These are phyloP conservation scores for Phytophthora kernoviae DNA, from an alignment of 352 stramenopile genomes.

Conservation along the genomic window DNA sequence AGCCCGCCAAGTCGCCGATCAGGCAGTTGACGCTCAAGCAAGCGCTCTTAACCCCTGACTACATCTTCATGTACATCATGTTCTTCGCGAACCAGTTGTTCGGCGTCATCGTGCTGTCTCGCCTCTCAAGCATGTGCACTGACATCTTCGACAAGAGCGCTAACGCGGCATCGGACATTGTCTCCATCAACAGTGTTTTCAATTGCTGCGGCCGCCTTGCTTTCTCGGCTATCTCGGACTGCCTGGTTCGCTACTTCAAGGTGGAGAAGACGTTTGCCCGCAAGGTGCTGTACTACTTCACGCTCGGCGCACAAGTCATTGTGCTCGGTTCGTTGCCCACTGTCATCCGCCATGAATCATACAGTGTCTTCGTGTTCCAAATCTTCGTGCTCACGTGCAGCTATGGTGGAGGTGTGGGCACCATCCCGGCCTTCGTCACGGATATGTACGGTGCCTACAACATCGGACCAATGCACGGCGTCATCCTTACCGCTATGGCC, in stretches of 20 bases:
- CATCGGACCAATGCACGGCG: conserved; percentile 75
- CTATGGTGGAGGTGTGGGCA: conserved; percentile 79
- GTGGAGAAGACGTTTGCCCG: conserved; percentile 50
- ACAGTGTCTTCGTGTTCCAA: conserved; percentile 58
- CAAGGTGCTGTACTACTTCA: conserved; percentile 64
- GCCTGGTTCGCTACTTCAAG: conserved; percentile 45
- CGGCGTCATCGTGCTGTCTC: conserved; percentile 59
- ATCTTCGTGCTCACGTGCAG: conserved; percentile 78
- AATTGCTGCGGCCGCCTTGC: conserved; percentile 55
- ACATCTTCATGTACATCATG: conserved; percentile 65
- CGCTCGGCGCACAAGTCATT: conserved; percentile 56
- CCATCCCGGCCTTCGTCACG: conserved; percentile 74
- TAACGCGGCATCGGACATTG: conserved; percentile 38
- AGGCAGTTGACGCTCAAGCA: conserved; percentile 47
- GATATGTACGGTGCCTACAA: conserved; percentile 87
- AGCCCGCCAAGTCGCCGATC: conserved; percentile 30
- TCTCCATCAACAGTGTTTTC: conserved; percentile 59
- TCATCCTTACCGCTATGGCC: conserved; percentile 80
- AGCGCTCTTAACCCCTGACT: conserved; percentile 53
- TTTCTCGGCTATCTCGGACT: conserved; percentile 48
- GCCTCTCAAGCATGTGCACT: conserved; percentile 54
- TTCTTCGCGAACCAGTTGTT: conserved; percentile 62
- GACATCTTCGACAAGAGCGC: conserved; percentile 51
- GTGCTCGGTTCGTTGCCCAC: conserved; percentile 58
- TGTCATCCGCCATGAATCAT: conserved; percentile 63